Evolutionary conservation across 192 early-diverging fungal genomes (phyloP).

Genomic region (Funneliformis geosporum): DNA sequence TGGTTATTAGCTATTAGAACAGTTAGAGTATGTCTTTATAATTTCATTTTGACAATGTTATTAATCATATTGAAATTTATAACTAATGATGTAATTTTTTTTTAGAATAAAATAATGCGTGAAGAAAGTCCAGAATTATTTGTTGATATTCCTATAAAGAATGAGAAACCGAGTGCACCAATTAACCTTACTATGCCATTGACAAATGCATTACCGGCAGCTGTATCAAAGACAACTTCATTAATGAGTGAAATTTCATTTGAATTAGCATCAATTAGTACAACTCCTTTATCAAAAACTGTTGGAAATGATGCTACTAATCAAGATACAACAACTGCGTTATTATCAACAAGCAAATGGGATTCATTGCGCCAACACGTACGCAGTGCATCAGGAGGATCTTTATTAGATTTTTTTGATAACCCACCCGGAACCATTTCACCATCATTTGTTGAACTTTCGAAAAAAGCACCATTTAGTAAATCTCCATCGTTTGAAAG

Average conservation of each 20-base stretch:
- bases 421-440: not conserved
- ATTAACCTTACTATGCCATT: conserved; percentile 2
- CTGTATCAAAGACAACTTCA: conserved; percentile 4
- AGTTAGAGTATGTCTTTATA: conserved; percentile 57
- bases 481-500: not conserved
- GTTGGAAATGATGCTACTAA: not conserved
- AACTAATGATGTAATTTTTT: not conserved
- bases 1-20: conserved; percentile 71
- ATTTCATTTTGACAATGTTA: not conserved
- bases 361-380: not conserved
- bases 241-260: conserved; percentile 14
- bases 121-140: conserved; percentile 6
- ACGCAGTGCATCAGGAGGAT: not conserved
- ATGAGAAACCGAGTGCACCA: not conserved
- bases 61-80: not conserved
- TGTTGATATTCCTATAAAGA: not conserved
- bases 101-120: conserved; percentile 14
- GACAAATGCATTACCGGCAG: conserved; percentile 14
- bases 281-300: not conserved
- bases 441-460: not conserved
- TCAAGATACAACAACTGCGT: not conserved
- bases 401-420: not conserved
- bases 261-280: conserved; percentile 2
- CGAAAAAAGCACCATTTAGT: not conserved
- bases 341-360: not conserved